Base-by-base conservation (phyloP, 352 stramenopile genomes). In the Hyaloperonospora brassicae region DNA sequence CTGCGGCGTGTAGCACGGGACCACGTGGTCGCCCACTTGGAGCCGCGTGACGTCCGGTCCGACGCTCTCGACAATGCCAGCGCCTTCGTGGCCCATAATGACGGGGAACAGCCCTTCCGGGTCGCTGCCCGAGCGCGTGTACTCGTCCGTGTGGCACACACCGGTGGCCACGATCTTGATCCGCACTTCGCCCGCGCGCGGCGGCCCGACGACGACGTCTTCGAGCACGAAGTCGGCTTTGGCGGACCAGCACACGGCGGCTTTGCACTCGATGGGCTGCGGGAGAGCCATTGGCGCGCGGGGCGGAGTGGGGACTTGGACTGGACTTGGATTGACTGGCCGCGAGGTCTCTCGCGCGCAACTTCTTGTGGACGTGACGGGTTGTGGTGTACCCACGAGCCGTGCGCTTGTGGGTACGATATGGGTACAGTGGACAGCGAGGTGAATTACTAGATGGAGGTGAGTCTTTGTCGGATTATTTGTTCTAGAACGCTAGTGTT, bases 1-100 rank as follows among this genome's bases (percentile, higher is more conserved):
- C 62, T 95, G 79, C 48, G 87, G 86, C 50, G 86, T 97, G 72
- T 98, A 98, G 77, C 91, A 98, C 35, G 95, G 95, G 64, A 98
- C 95, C 34, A 98, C 93, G 62, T 98, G 79, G 68, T 93, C 84
- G 46, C 84, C 84, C 40, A 89, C 81, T 67, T 93, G 82, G 50
- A 93, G 40, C 23, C 68, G 78, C 8, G 79, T 93, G 40, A 93
- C 84, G 40, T 87, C 72, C 9, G 72, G 68, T 2, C 82, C 84
- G 6, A 92, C 79, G 58, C 81, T 92, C 57, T 93, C 84, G 50
- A 93, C 84, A 50, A 92, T 73, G 38, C 84, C 84, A 17, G 84
- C 84, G 23, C 81, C 81, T 55, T 93, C 84, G 67, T 93, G 84
- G 47, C 84, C 84, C 79, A 93, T 88, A 63, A 93, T 93, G 39